phyloP scores from a whole-genome alignment of 805 yeast species.

The Dipodascus geniculatus region DNA sequence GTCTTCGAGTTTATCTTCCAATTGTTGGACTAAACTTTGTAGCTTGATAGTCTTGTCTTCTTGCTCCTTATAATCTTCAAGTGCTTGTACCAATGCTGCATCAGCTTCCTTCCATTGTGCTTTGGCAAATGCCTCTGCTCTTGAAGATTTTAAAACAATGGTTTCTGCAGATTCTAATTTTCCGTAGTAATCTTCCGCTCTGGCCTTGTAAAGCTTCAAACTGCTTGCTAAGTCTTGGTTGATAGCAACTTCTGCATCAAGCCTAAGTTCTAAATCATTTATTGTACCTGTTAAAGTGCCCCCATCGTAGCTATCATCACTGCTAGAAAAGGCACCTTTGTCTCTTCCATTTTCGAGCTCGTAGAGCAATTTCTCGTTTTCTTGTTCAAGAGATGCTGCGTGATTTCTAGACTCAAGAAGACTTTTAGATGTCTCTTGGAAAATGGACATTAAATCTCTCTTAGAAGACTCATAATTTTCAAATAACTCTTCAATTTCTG shows the following conservation, averaged over 20 bases:
- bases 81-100: constrained; percentile 34
- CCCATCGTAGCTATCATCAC: background rate
- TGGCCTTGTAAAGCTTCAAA: constrained; percentile 50
- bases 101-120: constrained; percentile 44
- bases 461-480: constrained; percentile 10
- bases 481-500: constrained; percentile 8
- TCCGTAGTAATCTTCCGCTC: constrained; percentile 63
- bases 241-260: constrained; percentile 44
- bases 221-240: constrained; percentile 43
- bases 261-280: constrained; percentile 39
- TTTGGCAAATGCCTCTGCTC: constrained; percentile 44
- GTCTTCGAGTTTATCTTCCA: constrained; percentile 47
- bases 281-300: background rate
- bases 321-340: background rate
- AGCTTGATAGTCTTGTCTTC: constrained; percentile 44
- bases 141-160: constrained; percentile 48
- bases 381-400: constrained; percentile 10
- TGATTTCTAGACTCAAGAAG: constrained; percentile 15
- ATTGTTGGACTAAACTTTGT: constrained; percentile 36
- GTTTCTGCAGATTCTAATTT: constrained; percentile 73
- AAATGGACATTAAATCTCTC: constrained; percentile 15
- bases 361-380: background rate
- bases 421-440: constrained; percentile 19
- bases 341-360: background rate
- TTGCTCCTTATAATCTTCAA: constrained; percentile 38